Percentiles rank a stretch among this genome's conserved stretches.
These are phyloP conservation scores for Neocallimastix lanati DNA, from an alignment of 192 early-diverging fungal genomes.

Conservation along the genomic window DNA sequence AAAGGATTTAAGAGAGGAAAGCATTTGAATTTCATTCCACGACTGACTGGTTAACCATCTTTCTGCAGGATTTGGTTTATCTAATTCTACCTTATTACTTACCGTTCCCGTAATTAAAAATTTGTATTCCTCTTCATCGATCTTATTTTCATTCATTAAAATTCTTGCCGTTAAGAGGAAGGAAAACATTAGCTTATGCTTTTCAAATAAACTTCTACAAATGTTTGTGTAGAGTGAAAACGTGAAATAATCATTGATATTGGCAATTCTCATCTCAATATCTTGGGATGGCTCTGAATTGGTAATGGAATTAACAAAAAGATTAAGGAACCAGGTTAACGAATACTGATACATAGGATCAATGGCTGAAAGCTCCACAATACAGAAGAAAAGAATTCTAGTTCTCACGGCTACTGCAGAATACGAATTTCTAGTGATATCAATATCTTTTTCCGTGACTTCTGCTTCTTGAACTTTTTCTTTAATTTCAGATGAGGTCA, in stretches of 20 bases:
- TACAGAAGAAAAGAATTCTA: constrained; percentile 40
- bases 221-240: constrained; percentile 39
- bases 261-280: constrained; percentile 23
- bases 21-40: constrained; percentile 25
- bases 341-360: constrained; percentile 50
- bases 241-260: constrained; percentile 32
- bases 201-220: constrained; percentile 39
- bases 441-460: constrained; percentile 40
- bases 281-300: constrained; percentile 24
- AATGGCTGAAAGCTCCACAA: constrained; percentile 31
- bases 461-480: constrained; percentile 31
- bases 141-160: constrained; percentile 23
- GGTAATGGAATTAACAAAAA: constrained; percentile 27
- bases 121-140: constrained; percentile 37
- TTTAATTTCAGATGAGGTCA: constrained; percentile 40
- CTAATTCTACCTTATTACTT: not conserved
- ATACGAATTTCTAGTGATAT: constrained; percentile 35
- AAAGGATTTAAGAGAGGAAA: constrained; percentile 21
- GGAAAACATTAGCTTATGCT: constrained; percentile 41
- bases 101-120: constrained; percentile 27
- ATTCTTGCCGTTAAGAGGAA: constrained; percentile 35
- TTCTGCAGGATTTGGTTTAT: not conserved
- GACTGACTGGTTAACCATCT: constrained; percentile 3
- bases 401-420: constrained; percentile 32
- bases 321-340: constrained; percentile 38